phyloP scores from a whole-genome alignment of 2,329 filamentous ascomycete genomes.

The Paecilomyces sp. region DNA sequence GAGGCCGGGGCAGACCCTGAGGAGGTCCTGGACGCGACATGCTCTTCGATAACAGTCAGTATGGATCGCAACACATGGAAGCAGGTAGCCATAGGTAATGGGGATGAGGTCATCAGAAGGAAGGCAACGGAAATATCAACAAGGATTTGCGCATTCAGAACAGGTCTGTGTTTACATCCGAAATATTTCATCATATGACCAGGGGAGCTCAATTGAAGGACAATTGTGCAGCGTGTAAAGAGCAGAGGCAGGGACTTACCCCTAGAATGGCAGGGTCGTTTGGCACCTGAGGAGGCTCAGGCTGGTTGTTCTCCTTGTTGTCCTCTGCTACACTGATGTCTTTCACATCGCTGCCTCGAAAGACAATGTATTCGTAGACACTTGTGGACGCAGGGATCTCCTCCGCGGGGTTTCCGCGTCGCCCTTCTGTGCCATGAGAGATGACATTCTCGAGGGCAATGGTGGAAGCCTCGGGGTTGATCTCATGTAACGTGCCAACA shows the following conservation, averaged over 20 bases:
- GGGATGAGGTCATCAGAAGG: slow-evolving; percentile 68
- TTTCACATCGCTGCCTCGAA: slow-evolving; percentile 96
- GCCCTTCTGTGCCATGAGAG: slow-evolving; percentile 90
- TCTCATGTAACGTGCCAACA: slow-evolving; percentile 91
- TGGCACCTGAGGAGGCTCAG: slow-evolving; percentile 69
- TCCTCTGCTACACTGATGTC: slow-evolving; percentile 89
- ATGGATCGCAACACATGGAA: not conserved
- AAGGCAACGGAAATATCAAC: slow-evolving; percentile 99
- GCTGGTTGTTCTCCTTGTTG: slow-evolving; percentile 63
- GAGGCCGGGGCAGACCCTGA: slow-evolving; percentile 30
- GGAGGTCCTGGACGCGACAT: slow-evolving; percentile 35
- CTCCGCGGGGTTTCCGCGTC: slow-evolving; percentile 67
- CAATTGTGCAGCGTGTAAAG: slow-evolving; percentile 3
- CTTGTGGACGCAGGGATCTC: slow-evolving; percentile 79
- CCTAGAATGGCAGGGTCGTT: slow-evolving; percentile 95
- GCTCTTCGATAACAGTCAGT: slow-evolving; percentile 25
- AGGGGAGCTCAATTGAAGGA: slow-evolving; percentile 11
- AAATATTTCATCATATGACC: slow-evolving; percentile 69
- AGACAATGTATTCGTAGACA: slow-evolving; percentile 97
- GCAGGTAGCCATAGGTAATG: slow-evolving; percentile 3
- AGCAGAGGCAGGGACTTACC: slow-evolving; percentile 60
- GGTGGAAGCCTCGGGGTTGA: slow-evolving; percentile 94
- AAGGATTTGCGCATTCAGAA: slow-evolving; percentile 87
- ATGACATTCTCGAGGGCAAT: slow-evolving; percentile 95
- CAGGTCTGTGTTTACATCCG: slow-evolving; percentile 89